Base-by-base conservation (phyloP, 345 rosid genomes). In the Aquilaria yunnanensis region DNA sequence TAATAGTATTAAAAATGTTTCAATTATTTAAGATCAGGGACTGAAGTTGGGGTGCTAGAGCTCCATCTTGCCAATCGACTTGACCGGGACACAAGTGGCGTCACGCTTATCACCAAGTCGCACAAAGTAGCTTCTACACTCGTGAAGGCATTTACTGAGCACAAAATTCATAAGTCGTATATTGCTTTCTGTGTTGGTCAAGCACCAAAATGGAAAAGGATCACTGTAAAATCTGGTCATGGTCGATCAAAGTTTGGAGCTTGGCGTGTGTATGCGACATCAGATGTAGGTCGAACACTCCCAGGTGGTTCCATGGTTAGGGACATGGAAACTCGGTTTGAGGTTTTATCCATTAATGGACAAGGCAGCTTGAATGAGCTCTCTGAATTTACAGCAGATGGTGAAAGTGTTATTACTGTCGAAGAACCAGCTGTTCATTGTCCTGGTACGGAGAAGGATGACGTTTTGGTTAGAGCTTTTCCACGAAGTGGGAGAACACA, bases 41-140 rank as follows among this genome's bases (percentile, higher is more conserved):
- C 53, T 29, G 30, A 64, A 14, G 59, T 10, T 34, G 64, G 58
- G 23, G 45, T 2, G 48, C 77, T 47, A 1, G 96, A 89, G 75
- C 80, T 82, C 61, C 96, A 89, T 77, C 89, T 92, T 54, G 93
- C 96, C 14, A 93, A 93, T 51, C 71, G 98, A 59, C 86, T 90
- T 63, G 99, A 94, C 72, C 96, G 94, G 29, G 92, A 93, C 66
- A 93, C 98, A 12, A 90, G 90, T 23, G 97, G 97, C 46, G 82
- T 88, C 45, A 90, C 86, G 92, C 60, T 88, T 30, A 82, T 86
- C n/a, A 85, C 95, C 3, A 93, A 93, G 82, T 85, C 83, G 0
- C 90, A 86, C 65, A 94, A 81, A 65, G 91, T 85, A 51, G 97
- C 99, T 77, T 59, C 97, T 37, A 81, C 67, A 76, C 92, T 90